Percentiles rank a stretch among this genome's conserved stretches.
These are phyloP conservation scores for Paraphysoderma sedebokerense DNA, from an alignment of 371 early-diverging fungal species.

Conservation along the genomic window DNA sequence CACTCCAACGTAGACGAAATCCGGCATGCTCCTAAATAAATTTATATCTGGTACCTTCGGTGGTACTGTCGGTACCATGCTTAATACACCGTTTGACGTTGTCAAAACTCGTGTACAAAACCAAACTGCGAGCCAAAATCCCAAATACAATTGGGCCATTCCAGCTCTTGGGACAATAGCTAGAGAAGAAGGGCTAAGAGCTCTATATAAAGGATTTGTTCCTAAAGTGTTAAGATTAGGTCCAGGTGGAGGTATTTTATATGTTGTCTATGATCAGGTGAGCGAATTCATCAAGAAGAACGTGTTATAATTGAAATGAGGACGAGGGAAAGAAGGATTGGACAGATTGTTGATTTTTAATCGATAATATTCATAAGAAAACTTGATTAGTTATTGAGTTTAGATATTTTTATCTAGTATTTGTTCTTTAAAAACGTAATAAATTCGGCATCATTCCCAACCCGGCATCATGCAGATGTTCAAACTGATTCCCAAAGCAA, in stretches of 20 bases:
- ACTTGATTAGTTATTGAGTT: no score
- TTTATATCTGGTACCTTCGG: slow-evolving; percentile 89
- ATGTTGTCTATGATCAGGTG: slow-evolving; percentile 80
- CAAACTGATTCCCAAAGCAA: no score
- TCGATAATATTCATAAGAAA: no score
- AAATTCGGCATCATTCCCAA: no score
- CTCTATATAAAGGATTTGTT: slow-evolving; percentile 89
- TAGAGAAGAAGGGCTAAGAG: slow-evolving; percentile 79
- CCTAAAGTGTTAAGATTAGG: slow-evolving; percentile 95
- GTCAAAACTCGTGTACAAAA: slow-evolving; percentile 93
- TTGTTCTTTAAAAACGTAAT: no score
- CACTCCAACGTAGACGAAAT: slow-evolving; percentile 24
- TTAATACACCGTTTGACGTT: slow-evolving; percentile 95
- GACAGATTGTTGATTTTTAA: no score
- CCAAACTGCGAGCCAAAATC: slow-evolving; percentile 34
- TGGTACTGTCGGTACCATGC: slow-evolving; percentile 82
- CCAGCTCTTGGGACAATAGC: slow-evolving; percentile 71
- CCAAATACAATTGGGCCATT: slow-evolving; percentile 75
- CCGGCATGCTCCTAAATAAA: slow-evolving; percentile 56
- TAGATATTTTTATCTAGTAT: no score
- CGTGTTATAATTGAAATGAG: slow-evolving; percentile 14
- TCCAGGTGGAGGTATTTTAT: slow-evolving; percentile 57
- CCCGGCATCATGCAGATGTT: no score
- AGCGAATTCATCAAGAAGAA: slow-evolving; percentile 60
- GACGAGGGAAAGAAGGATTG: no score